phyloP scores from a whole-genome alignment of 495 filamentous ascomycete genomes.

The Podospora tetraspora region DNA sequence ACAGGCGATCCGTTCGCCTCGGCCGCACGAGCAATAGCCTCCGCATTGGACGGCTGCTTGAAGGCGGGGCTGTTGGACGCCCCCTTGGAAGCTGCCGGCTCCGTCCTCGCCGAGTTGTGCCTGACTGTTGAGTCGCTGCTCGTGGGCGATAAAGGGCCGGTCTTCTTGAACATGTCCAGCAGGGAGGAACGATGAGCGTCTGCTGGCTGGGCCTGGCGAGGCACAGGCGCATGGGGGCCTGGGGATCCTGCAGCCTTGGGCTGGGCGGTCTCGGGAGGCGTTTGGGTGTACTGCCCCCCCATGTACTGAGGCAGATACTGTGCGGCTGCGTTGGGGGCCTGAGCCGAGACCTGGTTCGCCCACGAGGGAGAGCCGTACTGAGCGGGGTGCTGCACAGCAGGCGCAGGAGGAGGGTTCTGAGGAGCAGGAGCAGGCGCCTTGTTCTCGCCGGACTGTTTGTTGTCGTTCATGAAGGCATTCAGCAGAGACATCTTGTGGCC shows the following conservation, averaged over 20 bases:
- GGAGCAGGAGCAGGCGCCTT: slow-evolving; percentile 11
- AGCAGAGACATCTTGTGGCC: slow-evolving; percentile 59
- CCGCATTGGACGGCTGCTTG: slow-evolving; percentile 22
- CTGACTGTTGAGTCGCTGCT: slow-evolving; percentile 24
- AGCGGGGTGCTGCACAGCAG: slow-evolving; percentile 7
- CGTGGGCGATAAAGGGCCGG: slow-evolving; percentile 21
- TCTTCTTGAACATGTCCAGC: slow-evolving; percentile 48
- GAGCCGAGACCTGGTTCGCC: slow-evolving; percentile 8
- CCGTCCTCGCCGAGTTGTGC: slow-evolving; percentile 8
- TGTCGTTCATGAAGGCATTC: slow-evolving; percentile 54
- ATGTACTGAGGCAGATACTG: slow-evolving; percentile 22
- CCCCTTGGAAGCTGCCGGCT: slow-evolving; percentile 13
- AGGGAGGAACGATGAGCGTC: slow-evolving; percentile 44
- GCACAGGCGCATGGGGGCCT: slow-evolving; percentile 2
- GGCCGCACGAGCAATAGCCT: slow-evolving; percentile 23
- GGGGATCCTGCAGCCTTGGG: slow-evolving; percentile 1
- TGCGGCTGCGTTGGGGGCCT: slow-evolving; percentile 19
- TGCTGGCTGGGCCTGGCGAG: slow-evolving; percentile 28
- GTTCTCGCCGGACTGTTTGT: slow-evolving; percentile 12
- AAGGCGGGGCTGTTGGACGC: slow-evolving; percentile 13
- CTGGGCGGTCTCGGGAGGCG: slow-evolving; percentile 3
- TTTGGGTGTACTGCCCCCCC: slow-evolving; percentile 8
- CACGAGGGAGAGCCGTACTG: slow-evolving; percentile 21
- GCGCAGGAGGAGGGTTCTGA: slow-evolving; percentile 12
- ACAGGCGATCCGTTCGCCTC: slow-evolving; percentile 29